phyloP scores from a whole-genome alignment of 2,329 filamentous ascomycete genomes.

The Cladophialophora yegresii region DNA sequence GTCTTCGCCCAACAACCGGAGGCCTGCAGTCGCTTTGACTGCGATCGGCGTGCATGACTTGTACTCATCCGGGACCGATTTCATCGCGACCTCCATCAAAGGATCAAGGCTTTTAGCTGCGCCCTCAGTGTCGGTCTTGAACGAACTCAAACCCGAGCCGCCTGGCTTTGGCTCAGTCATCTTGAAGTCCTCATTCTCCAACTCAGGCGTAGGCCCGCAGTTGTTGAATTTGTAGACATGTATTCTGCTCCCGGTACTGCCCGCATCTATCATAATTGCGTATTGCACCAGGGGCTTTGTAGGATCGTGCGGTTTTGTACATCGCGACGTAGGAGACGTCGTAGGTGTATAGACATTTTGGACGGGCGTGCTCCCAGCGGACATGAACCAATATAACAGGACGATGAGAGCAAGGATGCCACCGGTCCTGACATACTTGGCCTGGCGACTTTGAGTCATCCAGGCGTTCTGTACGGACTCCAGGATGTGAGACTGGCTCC shows the following conservation, averaged over 20 bases:
- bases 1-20: conserved; percentile 80
- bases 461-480: conserved; percentile 50
- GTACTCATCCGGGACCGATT: conserved; percentile 80
- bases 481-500: conserved; percentile 43
- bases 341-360: conserved; percentile 32
- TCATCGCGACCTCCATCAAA: conserved; percentile 82
- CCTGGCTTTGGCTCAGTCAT: conserved; percentile 86
- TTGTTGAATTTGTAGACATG: conserved; percentile 99
- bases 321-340: conserved; percentile 57
- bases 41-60: conserved; percentile 91
- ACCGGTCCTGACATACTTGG: conserved; percentile 63
- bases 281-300: conserved; percentile 96
- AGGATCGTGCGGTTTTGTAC: conserved; percentile 78
- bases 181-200: conserved; percentile 89
- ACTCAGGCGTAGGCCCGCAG: conserved; percentile 89
- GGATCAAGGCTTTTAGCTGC: conserved; percentile 88
- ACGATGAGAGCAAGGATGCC: conserved; percentile 61
- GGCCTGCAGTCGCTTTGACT: conserved; percentile 95
- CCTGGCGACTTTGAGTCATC: conserved; percentile 65
- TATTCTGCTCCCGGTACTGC: conserved; percentile 95
- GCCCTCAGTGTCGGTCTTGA: conserved; percentile 78
- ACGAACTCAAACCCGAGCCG: conserved; percentile 78
- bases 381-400: conserved; percentile 59
- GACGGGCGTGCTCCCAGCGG: conserved; percentile 37
- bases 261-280: conserved; percentile 97